Evolutionary conservation across 2,329 filamentous ascomycete genomes (phyloP).

Genomic region (Sclerotinia sclerotiorum): DNA sequence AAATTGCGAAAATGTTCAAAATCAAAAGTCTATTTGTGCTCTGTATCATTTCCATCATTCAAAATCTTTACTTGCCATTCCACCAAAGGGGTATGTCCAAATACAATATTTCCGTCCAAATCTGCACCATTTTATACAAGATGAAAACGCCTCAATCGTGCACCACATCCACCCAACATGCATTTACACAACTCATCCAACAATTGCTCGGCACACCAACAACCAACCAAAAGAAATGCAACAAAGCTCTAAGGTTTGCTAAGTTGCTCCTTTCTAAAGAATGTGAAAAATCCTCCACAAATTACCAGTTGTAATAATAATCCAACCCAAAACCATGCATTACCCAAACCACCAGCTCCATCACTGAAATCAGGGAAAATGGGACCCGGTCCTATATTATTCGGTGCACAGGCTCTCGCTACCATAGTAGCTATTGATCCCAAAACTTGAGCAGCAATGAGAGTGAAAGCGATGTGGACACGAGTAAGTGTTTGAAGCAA

Average conservation of each 20-base stretch:
- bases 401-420: conserved; percentile 59
- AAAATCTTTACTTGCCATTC: conserved; percentile 14
- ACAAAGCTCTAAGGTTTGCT: conserved; percentile 47
- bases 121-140: conserved; percentile 20
- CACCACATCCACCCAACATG: conserved; percentile 9
- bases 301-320: conserved; percentile 57
- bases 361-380: conserved; percentile 55
- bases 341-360: conserved; percentile 15
- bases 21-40: conserved; percentile 16
- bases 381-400: conserved; percentile 58
- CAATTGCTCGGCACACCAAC: neutral
- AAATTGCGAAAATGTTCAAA: conserved; percentile 6
- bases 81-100: conserved; percentile 18
- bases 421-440: conserved; percentile 62
- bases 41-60: conserved; percentile 19
- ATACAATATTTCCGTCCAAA: conserved; percentile 16
- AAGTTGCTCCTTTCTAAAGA: conserved; percentile 59
- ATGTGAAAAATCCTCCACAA: conserved; percentile 56
- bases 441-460: conserved; percentile 61
- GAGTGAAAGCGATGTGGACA: conserved; percentile 62
- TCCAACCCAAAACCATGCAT: conserved; percentile 48
- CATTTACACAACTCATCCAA: conserved; percentile 10
- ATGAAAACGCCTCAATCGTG: conserved; percentile 13
- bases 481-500: conserved; percentile 64
- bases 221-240: conserved; percentile 15